Percentiles rank a stretch among this genome's conserved stretches.
These are phyloP conservation scores for Penicillium capsulatum DNA, from an alignment of 2,329 filamentous ascomycete species.

Conservation along the genomic window DNA sequence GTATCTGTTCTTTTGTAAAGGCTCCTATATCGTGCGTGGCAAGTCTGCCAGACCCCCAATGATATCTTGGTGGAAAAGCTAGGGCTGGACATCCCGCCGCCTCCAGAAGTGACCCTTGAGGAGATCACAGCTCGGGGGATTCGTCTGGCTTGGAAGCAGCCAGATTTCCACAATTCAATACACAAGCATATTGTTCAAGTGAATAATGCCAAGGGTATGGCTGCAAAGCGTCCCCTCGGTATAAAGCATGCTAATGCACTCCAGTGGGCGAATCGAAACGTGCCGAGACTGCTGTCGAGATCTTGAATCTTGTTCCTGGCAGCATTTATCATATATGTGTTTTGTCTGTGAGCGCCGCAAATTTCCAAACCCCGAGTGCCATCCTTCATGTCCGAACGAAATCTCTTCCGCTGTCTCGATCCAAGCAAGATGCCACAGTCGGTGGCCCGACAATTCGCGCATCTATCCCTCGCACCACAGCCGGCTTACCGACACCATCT, in stretches of 20 bases:
- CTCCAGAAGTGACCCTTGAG: slow-evolving; percentile 84
- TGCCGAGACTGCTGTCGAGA: slow-evolving; percentile 81
- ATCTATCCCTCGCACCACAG: slow-evolving; percentile 50
- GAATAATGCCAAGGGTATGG: slow-evolving; percentile 78
- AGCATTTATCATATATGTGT: slow-evolving; percentile 93
- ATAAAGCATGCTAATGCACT: slow-evolving; percentile 12
- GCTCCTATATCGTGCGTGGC: slow-evolving; percentile 80
- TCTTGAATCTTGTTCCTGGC: slow-evolving; percentile 78
- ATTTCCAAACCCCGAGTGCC: slow-evolving; percentile 85
- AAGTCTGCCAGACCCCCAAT: slow-evolving; percentile 85
- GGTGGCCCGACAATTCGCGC: slow-evolving; percentile 48
- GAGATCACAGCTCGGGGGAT: slow-evolving; percentile 84
- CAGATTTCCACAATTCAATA: slow-evolving; percentile 62
- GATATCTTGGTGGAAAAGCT: slow-evolving; percentile 86
- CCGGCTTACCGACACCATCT: slow-evolving; percentile 57
- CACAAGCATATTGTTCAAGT: slow-evolving; percentile 88
- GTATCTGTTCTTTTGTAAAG: slow-evolving; percentile 42
- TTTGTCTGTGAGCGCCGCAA: slow-evolving; percentile 83
- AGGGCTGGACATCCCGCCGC: slow-evolving; percentile 86
- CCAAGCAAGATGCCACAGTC: slow-evolving; percentile 33
- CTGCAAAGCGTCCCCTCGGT: slow-evolving; percentile 1
- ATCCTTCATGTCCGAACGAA: slow-evolving; percentile 78
- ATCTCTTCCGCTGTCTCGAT: slow-evolving; percentile 44
- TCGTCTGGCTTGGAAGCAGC: slow-evolving; percentile 83
- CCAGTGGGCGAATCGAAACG: slow-evolving; percentile 78